Evolutionary conservation across 2,329 filamentous ascomycete species (phyloP).

Genomic region (Aureobasidium pullulans): DNA sequence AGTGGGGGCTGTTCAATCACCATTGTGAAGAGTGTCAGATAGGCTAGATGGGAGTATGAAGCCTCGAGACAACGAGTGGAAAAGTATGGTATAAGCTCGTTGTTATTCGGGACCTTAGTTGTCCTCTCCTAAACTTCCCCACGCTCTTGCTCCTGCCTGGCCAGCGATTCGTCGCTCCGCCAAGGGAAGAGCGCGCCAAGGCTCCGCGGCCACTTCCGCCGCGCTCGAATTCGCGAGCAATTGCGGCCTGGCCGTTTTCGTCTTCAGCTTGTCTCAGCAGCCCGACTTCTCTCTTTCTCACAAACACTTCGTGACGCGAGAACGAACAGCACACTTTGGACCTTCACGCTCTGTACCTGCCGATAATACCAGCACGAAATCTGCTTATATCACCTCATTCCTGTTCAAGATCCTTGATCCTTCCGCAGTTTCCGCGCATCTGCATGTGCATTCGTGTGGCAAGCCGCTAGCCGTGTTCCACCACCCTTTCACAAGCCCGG

Average conservation of each 20-base stretch:
- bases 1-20: background rate
- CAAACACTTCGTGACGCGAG: background rate
- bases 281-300: background rate
- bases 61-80: background rate
- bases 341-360: background rate
- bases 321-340: background rate
- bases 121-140: conserved; percentile 13
- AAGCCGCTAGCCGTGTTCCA: conserved; percentile 7
- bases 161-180: background rate
- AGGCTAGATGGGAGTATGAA: background rate
- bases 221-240: background rate
- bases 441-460: background rate
- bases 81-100: background rate
- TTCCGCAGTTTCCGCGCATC: background rate
- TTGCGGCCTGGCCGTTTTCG: background rate
- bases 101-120: conserved; percentile 1
- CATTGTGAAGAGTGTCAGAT: background rate
- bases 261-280: background rate
- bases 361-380: background rate
- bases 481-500: background rate
- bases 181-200: background rate
- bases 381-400: background rate
- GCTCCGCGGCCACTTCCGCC: background rate
- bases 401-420: background rate
- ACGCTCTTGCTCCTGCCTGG: conserved; percentile 4